Percentiles rank a stretch among this genome's conserved stretches.
Conservation (phyloP, 768 basidiomycete genomes). For the Termitomyces sp. region DNA sequence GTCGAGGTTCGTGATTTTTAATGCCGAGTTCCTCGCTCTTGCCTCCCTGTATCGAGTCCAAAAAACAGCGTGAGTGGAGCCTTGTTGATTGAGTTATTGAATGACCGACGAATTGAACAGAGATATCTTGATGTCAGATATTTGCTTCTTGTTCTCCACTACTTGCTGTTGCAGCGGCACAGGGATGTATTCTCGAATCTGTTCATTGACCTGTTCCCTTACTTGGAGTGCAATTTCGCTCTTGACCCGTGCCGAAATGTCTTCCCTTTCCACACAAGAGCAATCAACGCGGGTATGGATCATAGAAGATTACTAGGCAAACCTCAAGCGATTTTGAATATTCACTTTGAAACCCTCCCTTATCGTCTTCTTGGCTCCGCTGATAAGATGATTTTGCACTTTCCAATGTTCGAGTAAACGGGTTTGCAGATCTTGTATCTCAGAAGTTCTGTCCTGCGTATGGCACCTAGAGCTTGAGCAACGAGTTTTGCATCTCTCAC, state of each 20-base stretch:
- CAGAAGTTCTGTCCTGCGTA: conserved; percentile 14
- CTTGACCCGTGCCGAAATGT: conserved; percentile 37
- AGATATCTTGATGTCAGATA: conserved; percentile 43
- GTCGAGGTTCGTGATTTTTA: conserved; percentile 38
- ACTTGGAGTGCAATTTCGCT: conserved; percentile 43
- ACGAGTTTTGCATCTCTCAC: neutral
- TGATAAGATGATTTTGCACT: conserved; percentile 20
- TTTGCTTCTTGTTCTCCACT: conserved; percentile 39
- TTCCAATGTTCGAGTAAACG: conserved; percentile 19
- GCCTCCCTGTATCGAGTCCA: conserved; percentile 36
- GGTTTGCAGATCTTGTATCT: conserved; percentile 20
- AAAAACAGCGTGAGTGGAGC: neutral
- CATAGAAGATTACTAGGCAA: conserved; percentile 8
- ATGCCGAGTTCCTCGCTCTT: conserved; percentile 44
- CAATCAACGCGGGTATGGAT: neutral
- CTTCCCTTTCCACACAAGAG: conserved; percentile 6
- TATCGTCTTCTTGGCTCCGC: conserved; percentile 27
- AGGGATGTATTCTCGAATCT: conserved; percentile 49
- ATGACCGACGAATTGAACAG: conserved; percentile 52
- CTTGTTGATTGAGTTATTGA: neutral
- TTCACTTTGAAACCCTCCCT: conserved; percentile 21
- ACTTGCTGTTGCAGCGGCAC: conserved; percentile 44
- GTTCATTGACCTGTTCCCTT: conserved; percentile 43
- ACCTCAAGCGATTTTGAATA: conserved; percentile 32
- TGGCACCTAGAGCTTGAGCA: neutral